Percentiles rank a stretch among this genome's conserved stretches.
Conservation (phyloP, 192 early-diverging fungal species). For the Irineochytrium annulatum region DNA sequence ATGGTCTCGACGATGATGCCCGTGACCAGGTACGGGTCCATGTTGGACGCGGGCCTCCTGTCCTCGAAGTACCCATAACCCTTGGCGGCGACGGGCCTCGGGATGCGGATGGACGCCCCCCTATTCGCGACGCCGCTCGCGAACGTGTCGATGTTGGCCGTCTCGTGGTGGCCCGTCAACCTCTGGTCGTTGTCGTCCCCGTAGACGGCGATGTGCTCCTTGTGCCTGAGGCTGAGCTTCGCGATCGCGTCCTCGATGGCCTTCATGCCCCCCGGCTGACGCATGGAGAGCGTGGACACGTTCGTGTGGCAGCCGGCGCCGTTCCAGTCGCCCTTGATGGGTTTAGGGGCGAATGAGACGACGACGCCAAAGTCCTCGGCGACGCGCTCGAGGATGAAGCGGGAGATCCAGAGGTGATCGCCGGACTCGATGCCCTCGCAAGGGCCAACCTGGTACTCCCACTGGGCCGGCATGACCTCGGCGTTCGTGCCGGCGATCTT, state of each 20-base stretch:
- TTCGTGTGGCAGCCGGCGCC: constrained; percentile 59
- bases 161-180: constrained; percentile 50
- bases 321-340: constrained; percentile 57
- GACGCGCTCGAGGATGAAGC: constrained; percentile 48
- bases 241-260: constrained; percentile 52
- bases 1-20: constrained; percentile 44
- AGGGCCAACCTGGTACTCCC: constrained; percentile 54
- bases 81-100: constrained; percentile 46
- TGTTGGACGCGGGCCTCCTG: constrained; percentile 53
- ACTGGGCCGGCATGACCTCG: constrained; percentile 54
- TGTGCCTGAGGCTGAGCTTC: constrained; percentile 39
- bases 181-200: constrained; percentile 55
- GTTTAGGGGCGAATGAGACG: constrained; percentile 55
- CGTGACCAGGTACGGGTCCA: constrained; percentile 53
- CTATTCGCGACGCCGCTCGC: constrained; percentile 51
- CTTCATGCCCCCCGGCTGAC: constrained; percentile 43
- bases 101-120: constrained; percentile 56
- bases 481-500: constrained; percentile 54
- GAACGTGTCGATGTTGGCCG: constrained; percentile 49
- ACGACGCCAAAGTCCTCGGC: constrained; percentile 55
- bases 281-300: constrained; percentile 48
- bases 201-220: constrained; percentile 54
- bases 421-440: constrained; percentile 52
- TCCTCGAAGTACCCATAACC: constrained; percentile 58
- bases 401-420: constrained; percentile 54